phyloP scores from a whole-genome alignment of 345 rosid species.

The Mallotus nudiflorus region DNA sequence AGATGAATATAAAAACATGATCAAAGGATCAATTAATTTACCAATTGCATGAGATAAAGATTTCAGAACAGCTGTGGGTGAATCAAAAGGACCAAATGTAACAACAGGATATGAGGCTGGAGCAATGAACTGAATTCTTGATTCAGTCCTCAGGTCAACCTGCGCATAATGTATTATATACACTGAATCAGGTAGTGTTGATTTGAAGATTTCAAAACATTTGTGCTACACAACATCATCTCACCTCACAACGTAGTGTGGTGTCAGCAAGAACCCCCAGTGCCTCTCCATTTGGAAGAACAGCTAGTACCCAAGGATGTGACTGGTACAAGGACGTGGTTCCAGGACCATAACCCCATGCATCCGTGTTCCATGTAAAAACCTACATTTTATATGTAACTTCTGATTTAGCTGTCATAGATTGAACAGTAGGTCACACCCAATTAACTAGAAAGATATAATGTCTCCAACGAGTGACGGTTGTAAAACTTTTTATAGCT shows the following conservation, averaged over 20 bases:
- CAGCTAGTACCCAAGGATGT: slow-evolving; percentile 90
- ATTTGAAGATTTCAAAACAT: neutral
- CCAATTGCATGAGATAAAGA: slow-evolving; percentile 80
- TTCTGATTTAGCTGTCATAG: neutral
- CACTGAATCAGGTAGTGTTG: neutral
- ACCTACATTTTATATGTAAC: slow-evolving; percentile 46
- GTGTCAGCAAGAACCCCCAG: slow-evolving; percentile 93
- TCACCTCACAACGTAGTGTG: slow-evolving; percentile 80
- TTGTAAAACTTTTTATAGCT: neutral
- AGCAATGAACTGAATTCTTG: slow-evolving; percentile 48
- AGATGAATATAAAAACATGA: slow-evolving; percentile 1
- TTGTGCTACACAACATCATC: neutral
- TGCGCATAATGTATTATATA: slow-evolving; percentile 32
- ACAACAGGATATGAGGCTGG: slow-evolving; percentile 69
- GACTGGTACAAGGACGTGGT: slow-evolving; percentile 94
- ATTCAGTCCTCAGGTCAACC: slow-evolving; percentile 83
- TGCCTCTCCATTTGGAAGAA: slow-evolving; percentile 86
- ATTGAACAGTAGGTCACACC: neutral
- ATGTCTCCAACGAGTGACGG: neutral
- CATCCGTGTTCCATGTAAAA: slow-evolving; percentile 85
- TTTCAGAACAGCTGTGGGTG: slow-evolving; percentile 69
- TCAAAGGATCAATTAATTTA: slow-evolving; percentile 31
- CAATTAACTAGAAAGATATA: neutral
- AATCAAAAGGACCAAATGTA: slow-evolving; percentile 80
- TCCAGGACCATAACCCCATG: slow-evolving; percentile 85